Conservation (phyloP, 2,329 filamentous ascomycete genomes). For the Aspergillus alliaceus region DNA sequence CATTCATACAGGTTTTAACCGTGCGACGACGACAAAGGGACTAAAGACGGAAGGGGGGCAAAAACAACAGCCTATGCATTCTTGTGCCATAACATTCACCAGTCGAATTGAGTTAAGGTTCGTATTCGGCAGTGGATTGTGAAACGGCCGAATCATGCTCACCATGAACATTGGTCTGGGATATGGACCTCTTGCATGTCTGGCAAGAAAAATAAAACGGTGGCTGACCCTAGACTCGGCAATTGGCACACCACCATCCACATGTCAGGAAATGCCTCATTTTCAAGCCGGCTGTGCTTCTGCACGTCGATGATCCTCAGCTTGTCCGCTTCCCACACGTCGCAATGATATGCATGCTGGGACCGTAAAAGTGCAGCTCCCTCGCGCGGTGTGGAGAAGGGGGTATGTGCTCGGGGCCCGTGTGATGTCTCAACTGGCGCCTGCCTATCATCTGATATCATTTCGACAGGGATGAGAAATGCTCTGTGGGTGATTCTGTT, state of each 20-base stretch:
- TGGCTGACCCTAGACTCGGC: neutral
- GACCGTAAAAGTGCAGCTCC: neutral
- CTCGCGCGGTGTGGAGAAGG: neutral
- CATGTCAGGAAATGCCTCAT: conserved; percentile 1
- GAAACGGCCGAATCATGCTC: neutral
- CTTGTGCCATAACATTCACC: too few relatives aligned
- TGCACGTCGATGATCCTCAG: neutral
- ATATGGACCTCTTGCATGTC: neutral
- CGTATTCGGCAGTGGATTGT: neutral
- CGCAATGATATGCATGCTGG: neutral
- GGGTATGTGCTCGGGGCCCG: neutral
- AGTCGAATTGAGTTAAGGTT: neutral
- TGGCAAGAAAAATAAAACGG: neutral
- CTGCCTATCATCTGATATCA: conserved; percentile 1
- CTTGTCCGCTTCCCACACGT: neutral
- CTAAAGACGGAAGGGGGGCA: neutral
- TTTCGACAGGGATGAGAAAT: neutral
- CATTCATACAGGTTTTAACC: neutral
- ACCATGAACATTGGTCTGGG: neutral
- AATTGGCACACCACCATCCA: neutral
- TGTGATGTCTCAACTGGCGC: neutral
- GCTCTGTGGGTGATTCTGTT: neutral
- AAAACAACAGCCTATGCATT: neutral
- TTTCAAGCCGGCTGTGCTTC: neutral
- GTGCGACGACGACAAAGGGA: neutral